Base-by-base conservation (phyloP, 2,329 filamentous ascomycete species). In the Metarhizium album region DNA sequence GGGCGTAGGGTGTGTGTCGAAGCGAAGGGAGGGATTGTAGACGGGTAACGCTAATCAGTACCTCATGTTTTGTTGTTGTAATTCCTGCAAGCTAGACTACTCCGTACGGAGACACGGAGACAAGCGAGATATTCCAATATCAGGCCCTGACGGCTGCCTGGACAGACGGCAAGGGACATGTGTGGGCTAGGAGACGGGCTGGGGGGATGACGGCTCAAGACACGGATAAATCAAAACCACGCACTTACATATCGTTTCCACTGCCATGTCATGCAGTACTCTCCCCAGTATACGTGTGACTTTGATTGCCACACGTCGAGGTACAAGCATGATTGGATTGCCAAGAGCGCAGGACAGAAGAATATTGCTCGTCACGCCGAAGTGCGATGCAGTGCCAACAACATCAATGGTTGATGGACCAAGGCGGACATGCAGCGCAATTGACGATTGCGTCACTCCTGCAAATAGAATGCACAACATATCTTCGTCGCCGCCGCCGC, bases 51-150 rank as follows among this genome's bases (percentile, higher is more conserved):
- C 42, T 51, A 54, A 56, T 53, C 47, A 48, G 48, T 50, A 59
- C 55, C 59, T 57, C 56, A 54, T 56, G 55, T 62, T 60, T n/a
- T 43, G 8, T 9, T 40, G 16, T 55, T 65, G 61, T 64, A n/a
- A 64, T 64, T 59, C 11, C 58, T 64, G 64, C 64, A 61, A 62
- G 60, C 60, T 65, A 63, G 62, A 65, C 56, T 53, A 56, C n/a
- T n/a, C n/a, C n/a, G n/a, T n/a, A n/a, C n/a, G n/a, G n/a, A n/a
- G n/a, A n/a, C n/a, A n/a, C 56, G 53, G 56, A 55, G 56, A 57
- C 23, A 48, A 35, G 20, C 51, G 43, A 27, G 43, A 40, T 37
- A 31, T 42, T 45, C 35, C 18, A 23, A 40, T 3, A 42, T 38
- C 24, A n/a, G 18, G 40, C 40, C 49, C 14, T 37, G 42, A n/a